A percentile compares a stretch with the other conserved stretches of the same genome.
These are phyloP conservation scores for Cucurbita maxima DNA, from an alignment of 306 rosid species.

Conservation along the genomic window DNA sequence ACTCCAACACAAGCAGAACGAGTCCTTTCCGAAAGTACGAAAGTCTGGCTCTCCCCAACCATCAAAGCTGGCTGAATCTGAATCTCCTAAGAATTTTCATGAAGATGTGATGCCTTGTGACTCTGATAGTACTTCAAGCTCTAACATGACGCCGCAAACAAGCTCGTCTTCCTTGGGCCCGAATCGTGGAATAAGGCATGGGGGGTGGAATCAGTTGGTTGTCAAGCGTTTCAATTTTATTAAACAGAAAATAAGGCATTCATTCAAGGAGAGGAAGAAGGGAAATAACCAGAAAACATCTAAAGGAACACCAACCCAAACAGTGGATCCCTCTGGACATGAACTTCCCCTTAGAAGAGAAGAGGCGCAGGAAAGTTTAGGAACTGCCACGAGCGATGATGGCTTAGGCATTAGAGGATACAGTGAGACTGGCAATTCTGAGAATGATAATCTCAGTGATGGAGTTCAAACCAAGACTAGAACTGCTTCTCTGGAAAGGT, in stretches of 20 bases:
- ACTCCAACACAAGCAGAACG: slow-evolving; percentile 58
- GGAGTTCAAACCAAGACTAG: slow-evolving; percentile 26
- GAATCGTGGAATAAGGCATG: slow-evolving; percentile 26
- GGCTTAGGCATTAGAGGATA: slow-evolving; percentile 15
- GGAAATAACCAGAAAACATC: slow-evolving; percentile 18
- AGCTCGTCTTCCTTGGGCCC: slow-evolving; percentile 14
- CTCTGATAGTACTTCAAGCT: slow-evolving; percentile 9
- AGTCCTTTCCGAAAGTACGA: slow-evolving; percentile 34
- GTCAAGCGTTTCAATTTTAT: slow-evolving; percentile 53
- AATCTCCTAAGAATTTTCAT: slow-evolving; percentile 20
- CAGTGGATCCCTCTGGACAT: slow-evolving; percentile 13
- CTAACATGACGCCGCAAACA: slow-evolving; percentile 10
- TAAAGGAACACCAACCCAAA: slow-evolving; percentile 5
- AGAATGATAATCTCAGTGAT: background rate
- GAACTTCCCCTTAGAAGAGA: slow-evolving; percentile 9
- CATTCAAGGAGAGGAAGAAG: slow-evolving; percentile 45
- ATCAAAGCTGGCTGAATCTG: slow-evolving; percentile 12
- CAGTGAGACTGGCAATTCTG: slow-evolving; percentile 8
- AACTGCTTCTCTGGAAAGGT: slow-evolving; percentile 52
- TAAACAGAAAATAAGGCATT: slow-evolving; percentile 58
- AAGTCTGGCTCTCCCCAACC: slow-evolving; percentile 16
- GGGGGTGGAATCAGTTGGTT: slow-evolving; percentile 80
- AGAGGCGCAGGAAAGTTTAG: slow-evolving; percentile 21
- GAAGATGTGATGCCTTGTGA: slow-evolving; percentile 7
- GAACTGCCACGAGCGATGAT: slow-evolving; percentile 15